Evolutionary conservation across 371 early-diverging fungal genomes (phyloP).

Genomic region (Saksenaea oblongispora): DNA sequence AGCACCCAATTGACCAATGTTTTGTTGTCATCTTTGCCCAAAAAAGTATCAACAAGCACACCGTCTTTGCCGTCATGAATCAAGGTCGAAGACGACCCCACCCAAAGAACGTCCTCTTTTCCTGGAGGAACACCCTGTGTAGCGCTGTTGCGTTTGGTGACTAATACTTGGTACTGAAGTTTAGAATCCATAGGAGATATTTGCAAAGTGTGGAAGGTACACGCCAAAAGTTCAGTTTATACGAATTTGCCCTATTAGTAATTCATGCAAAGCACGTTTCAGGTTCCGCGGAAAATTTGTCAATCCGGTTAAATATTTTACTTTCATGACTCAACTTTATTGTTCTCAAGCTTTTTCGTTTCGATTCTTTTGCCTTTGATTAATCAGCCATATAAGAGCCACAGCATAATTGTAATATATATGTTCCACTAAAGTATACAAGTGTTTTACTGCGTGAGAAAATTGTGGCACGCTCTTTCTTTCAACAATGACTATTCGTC

Average conservation of each 20-base stretch:
- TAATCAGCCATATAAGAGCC: not conserved
- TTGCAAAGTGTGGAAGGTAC: too few relatives aligned
- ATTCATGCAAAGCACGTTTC: too few relatives aligned
- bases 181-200: not conserved
- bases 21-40: constrained; percentile 1
- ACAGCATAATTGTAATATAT: not conserved
- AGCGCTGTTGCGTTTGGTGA: not conserved
- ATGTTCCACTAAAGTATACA: too few relatives aligned
- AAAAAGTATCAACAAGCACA: not conserved
- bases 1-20: not conserved
- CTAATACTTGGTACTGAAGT: not conserved
- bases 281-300: too few relatives aligned
- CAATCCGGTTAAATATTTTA: not conserved
- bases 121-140: not conserved
- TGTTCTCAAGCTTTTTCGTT: not conserved
- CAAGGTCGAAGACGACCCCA: not conserved
- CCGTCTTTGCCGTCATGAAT: not conserved
- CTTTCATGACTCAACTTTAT: not conserved
- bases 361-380: not conserved
- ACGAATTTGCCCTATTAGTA: too few relatives aligned
- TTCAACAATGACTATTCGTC: not conserved
- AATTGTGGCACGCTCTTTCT: not conserved
- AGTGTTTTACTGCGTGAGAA: too few relatives aligned
- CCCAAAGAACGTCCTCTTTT: constrained; percentile 3
- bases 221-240: too few relatives aligned